Conservation (phyloP, 257 asterid genomes). For the Ophiorrhiza pumila region DNA sequence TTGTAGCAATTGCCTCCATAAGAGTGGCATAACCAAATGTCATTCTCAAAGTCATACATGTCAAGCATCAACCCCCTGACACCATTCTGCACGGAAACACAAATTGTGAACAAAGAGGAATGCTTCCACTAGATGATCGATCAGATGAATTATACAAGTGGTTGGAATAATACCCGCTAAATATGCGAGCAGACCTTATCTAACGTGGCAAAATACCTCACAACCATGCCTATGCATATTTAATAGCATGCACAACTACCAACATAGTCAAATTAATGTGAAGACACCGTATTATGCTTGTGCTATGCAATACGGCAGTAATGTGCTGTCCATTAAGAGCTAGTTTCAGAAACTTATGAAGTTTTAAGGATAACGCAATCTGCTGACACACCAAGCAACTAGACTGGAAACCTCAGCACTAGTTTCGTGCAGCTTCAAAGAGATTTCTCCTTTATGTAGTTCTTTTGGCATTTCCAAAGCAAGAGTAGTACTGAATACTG, state of each 20-base stretch:
- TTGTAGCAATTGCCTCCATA: conserved; percentile 82
- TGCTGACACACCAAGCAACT: not conserved
- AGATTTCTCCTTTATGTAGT: not conserved
- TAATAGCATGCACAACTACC: not conserved
- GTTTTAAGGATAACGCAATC: not conserved
- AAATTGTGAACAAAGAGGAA: not conserved
- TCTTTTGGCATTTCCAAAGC: not conserved
- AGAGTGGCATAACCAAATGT: conserved; percentile 95
- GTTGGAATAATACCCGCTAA: not conserved
- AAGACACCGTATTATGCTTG: not conserved
- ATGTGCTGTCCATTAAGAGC: conserved; percentile 5
- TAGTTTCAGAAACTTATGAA: not conserved
- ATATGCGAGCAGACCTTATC: not conserved
- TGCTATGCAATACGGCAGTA: not conserved
- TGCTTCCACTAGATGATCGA: not conserved
- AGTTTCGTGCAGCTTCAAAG: not conserved
- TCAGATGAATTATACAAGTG: no score
- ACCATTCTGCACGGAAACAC: conserved; percentile 62
- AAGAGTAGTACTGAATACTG: not conserved
- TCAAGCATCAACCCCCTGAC: conserved; percentile 97
- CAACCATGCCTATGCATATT: not conserved
- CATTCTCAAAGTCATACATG: conserved; percentile 79
- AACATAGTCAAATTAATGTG: not conserved
- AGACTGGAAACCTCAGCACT: not conserved
- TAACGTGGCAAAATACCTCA: not conserved